Percentiles rank a stretch among this genome's conserved stretches.
These are phyloP conservation scores for Eucalyptus tenuipes DNA, from an alignment of 345 rosid genomes.

Conservation along the genomic window DNA sequence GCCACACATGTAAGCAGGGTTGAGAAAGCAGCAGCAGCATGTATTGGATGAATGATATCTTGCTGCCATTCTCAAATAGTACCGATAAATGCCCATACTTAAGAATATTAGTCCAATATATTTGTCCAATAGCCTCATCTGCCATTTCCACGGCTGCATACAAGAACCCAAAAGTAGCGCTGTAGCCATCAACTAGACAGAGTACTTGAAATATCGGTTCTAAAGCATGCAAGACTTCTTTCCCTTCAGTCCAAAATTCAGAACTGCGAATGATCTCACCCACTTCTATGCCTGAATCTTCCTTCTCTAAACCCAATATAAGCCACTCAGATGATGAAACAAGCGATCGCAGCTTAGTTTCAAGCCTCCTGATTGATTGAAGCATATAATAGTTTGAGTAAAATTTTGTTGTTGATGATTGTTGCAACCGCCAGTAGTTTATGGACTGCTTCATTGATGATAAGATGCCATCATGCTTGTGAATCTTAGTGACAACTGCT, in stretches of 20 bases:
- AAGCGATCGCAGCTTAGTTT: neutral
- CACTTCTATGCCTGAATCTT: neutral
- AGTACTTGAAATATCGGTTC: too few species aligned
- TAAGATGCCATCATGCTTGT: neutral
- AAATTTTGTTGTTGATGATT: neutral
- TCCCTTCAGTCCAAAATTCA: neutral
- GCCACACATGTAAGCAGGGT: too few species aligned
- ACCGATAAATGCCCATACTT: rapidly evolving
- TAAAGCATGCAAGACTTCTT: neutral
- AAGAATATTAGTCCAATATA: too few species aligned
- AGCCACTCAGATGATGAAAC: neutral
- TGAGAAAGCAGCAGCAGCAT: too few species aligned
- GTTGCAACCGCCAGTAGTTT: neutral
- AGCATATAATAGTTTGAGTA: neutral
- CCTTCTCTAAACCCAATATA: neutral
- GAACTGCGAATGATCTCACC: neutral
- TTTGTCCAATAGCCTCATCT: too few species aligned
- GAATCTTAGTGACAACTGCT: neutral
- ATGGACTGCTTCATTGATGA: neutral
- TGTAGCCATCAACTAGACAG: too few species aligned
- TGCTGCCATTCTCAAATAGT: too few species aligned
- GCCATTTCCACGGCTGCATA: too few species aligned
- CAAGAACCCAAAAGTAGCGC: too few species aligned
- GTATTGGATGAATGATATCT: too few species aligned
- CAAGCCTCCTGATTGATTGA: neutral